phyloP scores from a whole-genome alignment of 805 yeast genomes.

The Blastobotrys americana region DNA sequence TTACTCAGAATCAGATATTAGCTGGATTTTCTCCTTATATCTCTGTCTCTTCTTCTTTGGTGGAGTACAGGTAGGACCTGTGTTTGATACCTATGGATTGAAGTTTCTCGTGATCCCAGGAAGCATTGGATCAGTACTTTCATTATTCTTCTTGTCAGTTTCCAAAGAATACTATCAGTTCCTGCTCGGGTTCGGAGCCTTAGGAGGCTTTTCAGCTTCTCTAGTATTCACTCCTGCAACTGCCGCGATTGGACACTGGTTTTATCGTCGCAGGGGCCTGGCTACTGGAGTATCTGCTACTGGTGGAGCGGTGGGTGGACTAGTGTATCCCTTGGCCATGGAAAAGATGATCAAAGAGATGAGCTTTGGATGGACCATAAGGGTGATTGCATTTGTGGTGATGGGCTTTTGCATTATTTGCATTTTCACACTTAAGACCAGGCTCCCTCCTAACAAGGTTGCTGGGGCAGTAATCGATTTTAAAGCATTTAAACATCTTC shows the following conservation, averaged over 20 bases:
- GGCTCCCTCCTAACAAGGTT: conserved; percentile 26
- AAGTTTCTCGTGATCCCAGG: conserved; percentile 40
- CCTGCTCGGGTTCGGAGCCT: conserved; percentile 46
- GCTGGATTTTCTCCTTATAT: conserved; percentile 57
- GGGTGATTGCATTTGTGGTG: conserved; percentile 38
- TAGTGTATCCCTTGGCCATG: conserved; percentile 50
- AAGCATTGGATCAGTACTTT: conserved; percentile 37
- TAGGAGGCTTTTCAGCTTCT: conserved; percentile 41
- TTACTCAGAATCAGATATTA: conserved; percentile 42
- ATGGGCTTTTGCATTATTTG: conserved; percentile 27
- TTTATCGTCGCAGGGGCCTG: conserved; percentile 45
- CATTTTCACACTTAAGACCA: conserved; percentile 33
- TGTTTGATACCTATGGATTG: conserved; percentile 57
- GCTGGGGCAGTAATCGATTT: conserved; percentile 26
- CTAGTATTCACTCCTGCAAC: conserved; percentile 46
- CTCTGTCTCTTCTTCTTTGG: conserved; percentile 34
- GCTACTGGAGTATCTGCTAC: conserved; percentile 57
- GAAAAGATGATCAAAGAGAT: conserved; percentile 37
- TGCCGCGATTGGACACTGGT: conserved; percentile 58
- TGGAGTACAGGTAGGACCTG: conserved; percentile 43
- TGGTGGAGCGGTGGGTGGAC: conserved; percentile 65
- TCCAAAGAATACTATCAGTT: conserved; percentile 51
- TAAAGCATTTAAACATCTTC: conserved; percentile 24
- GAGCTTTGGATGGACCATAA: conserved; percentile 58
- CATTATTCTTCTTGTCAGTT: conserved; percentile 46